These are phyloP conservation scores for Fomitopsis betulina DNA, from an alignment of 1,284 basidiomycete genomes.

Conservation along the genomic window DNA sequence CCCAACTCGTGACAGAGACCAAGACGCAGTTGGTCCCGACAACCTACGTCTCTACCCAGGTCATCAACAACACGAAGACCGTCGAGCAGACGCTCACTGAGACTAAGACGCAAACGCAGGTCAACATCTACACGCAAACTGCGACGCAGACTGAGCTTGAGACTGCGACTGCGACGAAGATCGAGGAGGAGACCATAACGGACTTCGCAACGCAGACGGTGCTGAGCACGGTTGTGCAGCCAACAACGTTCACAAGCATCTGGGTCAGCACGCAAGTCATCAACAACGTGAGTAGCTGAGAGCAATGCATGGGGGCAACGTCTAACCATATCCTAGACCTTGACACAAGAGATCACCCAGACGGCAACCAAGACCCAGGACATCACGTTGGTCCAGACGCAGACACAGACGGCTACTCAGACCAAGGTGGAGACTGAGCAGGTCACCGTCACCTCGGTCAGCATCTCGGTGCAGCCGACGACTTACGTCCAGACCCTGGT, in stretches of 20 bases:
- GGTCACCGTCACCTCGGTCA: conserved; percentile 24
- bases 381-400: conserved; percentile 27
- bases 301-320: not conserved
- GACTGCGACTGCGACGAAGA: conserved; percentile 28
- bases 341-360: conserved; percentile 28
- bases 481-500: conserved; percentile 54
- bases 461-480: conserved; percentile 34
- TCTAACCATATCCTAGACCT: conserved; percentile 17
- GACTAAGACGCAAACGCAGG: conserved; percentile 19
- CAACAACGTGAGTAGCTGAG: conserved; percentile 43
- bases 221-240: conserved; percentile 25
- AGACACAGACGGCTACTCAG: conserved; percentile 26
- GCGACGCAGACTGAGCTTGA: conserved; percentile 30
- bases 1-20: conserved; percentile 37
- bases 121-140: conserved; percentile 42
- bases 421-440: conserved; percentile 24
- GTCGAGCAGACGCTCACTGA: conserved; percentile 25
- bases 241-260: conserved; percentile 50
- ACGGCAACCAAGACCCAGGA: conserved; percentile 32
- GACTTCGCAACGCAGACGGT: conserved; percentile 23
- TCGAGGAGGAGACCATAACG: conserved; percentile 24
- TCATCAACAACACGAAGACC: conserved; percentile 43
- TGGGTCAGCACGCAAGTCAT: conserved; percentile 56
- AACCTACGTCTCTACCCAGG: conserved; percentile 62
- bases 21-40: conserved; percentile 53